Base-by-base conservation (phyloP, 2,329 filamentous ascomycete genomes). In the Nothophaeocryptopus gaeumannii region DNA sequence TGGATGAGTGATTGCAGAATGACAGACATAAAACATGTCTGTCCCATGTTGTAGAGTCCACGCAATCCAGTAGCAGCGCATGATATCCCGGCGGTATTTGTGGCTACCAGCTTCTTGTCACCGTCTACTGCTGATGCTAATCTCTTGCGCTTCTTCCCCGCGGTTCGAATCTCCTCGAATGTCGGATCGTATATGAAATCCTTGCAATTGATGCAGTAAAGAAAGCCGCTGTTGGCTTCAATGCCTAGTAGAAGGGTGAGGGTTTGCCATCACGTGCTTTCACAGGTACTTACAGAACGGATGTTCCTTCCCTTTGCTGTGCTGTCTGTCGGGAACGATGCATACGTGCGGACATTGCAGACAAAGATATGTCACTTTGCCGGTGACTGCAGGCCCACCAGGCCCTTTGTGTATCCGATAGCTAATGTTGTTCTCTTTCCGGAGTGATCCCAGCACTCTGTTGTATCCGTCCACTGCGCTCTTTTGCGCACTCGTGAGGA, bases 1-100 rank as follows among this genome's bases (percentile, higher is more conserved):
- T 96, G 92, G 47, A 97, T 81, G 61, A 99, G 84, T 49, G 87
- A 90, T 69, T 97, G 93, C 12, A 99, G 78, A 40, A 97, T 90
- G 29, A 96, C 92, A 62, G 93, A 95, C 79, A 97, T 92, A 71
- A 96, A 99, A 74, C 92, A 99, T 9, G 93, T 97, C 51, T 95
- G 90, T n/a, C 92, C 93, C 68, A 96, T 92, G 65, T 97, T 99
- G 71, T 95, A 96, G 53, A 99, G 86, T 30, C 92, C 92, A 32
- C 93, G 84, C 34, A 96, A 81, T 8, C 93, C 92, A 59, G 86
- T 90, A 13, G 89, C 90, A 49, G 88, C 84, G 66, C 92, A 96
- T 10, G 89, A 87, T 5, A 88, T 85, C 50, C 84, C 81, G 26
- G 81, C 85, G 10, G 90, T 91, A 65, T 96, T 95, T 53, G 78